Conservation (phyloP, 352 stramenopile species). For the Blastocystis sp. region DNA sequence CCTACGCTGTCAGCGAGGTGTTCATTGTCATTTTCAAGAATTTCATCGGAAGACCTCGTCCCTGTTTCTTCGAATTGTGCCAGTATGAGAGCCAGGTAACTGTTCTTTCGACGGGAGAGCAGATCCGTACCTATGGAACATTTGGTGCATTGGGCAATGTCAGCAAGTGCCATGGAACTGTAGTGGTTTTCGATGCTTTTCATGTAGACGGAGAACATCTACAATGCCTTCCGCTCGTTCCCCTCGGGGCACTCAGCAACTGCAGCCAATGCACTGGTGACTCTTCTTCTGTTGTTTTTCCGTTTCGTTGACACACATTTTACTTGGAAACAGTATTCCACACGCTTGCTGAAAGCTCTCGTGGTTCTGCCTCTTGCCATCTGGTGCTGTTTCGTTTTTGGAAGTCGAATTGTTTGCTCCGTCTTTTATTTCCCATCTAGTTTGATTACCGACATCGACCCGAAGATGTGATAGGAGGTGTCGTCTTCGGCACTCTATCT, state of each 20-base stretch:
- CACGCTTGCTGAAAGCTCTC: neutral
- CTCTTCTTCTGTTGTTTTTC: neutral
- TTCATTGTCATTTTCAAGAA: conserved; percentile 32
- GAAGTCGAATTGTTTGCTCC: neutral
- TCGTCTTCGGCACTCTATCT: conserved; percentile 4
- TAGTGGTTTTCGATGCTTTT: neutral
- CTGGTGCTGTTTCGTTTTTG: conserved; percentile 35
- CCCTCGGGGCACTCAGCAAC: conserved; percentile 41
- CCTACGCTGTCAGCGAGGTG: conserved; percentile 19
- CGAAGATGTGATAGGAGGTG: conserved; percentile 45
- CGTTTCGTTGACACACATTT: conserved; percentile 1
- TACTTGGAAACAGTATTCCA: conserved; percentile 4
- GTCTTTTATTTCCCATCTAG: neutral
- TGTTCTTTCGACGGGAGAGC: neutral
- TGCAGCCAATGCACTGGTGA: neutral
- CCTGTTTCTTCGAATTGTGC: conserved; percentile 48
- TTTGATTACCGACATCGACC: conserved; percentile 53
- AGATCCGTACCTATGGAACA: neutral
- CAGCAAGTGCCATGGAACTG: conserved; percentile 28
- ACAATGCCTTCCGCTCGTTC: conserved; percentile 50
- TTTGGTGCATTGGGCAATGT: conserved; percentile 47
- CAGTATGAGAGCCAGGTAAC: neutral
- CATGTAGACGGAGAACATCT: neutral
- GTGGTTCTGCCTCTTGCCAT: neutral
- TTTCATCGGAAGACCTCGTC: conserved; percentile 53